Conservation (phyloP, 345 rosid genomes). For the Brassica carinata region DNA sequence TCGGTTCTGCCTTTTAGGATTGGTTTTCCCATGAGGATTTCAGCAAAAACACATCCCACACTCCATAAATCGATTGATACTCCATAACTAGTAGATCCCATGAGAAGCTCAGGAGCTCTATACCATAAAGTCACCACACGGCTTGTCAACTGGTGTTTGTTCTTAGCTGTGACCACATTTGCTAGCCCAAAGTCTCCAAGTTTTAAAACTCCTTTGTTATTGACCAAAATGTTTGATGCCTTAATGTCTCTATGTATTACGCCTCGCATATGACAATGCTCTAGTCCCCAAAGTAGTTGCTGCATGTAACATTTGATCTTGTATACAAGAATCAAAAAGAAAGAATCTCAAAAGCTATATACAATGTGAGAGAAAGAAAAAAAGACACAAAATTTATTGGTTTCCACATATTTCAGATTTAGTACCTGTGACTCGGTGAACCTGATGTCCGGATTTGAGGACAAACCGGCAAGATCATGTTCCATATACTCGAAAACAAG, state of each 20-base stretch:
- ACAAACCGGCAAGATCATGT: slow-evolving; percentile 76
- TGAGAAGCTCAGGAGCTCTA: slow-evolving; percentile 82
- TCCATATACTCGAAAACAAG: slow-evolving; percentile 90
- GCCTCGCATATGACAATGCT: slow-evolving; percentile 74
- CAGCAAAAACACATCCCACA: slow-evolving; percentile 79
- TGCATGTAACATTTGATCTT: slow-evolving; percentile 80
- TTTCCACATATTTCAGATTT: neutral
- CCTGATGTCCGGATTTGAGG: slow-evolving; percentile 55
- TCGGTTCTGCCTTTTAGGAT: slow-evolving; percentile 80
- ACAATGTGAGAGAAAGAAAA: neutral
- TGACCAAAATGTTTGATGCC: slow-evolving; percentile 70
- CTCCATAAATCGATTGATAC: slow-evolving; percentile 78
- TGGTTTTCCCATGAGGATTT: slow-evolving; percentile 64
- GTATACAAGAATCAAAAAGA: slow-evolving; percentile 5
- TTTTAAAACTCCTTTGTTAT: slow-evolving; percentile 68
- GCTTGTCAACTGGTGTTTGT: slow-evolving; percentile 63
- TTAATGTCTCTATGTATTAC: slow-evolving; percentile 78
- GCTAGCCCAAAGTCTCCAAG: slow-evolving; percentile 80
- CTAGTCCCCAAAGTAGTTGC: slow-evolving; percentile 66
- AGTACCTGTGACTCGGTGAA: slow-evolving; percentile 68
- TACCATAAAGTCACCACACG: slow-evolving; percentile 87
- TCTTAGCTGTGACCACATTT: slow-evolving; percentile 50
- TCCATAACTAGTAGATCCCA: slow-evolving; percentile 77
- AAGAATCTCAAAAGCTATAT: neutral
- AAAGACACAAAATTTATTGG: neutral